Evolutionary conservation across 495 filamentous ascomycete genomes (phyloP).

Genomic region (Friedmanniomyces endolithicus): DNA sequence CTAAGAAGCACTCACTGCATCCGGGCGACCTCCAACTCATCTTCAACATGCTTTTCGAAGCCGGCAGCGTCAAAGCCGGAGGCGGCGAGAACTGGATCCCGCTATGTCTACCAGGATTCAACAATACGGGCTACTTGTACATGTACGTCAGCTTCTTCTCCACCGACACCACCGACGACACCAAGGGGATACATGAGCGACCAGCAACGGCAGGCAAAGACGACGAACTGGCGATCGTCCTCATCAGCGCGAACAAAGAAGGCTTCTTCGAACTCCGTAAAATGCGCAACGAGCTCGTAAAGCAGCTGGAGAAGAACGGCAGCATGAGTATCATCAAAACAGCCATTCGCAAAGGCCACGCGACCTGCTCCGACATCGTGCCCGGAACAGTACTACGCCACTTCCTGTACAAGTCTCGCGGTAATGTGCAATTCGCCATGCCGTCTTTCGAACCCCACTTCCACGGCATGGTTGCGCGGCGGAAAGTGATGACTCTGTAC

Average conservation of each 20-base stretch:
- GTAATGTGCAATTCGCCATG: conserved; percentile 93
- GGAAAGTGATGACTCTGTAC: conserved; percentile 74
- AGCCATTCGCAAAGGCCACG: conserved; percentile 59
- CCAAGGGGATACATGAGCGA: conserved; percentile 20
- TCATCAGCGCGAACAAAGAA: conserved; percentile 88
- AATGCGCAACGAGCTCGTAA: conserved; percentile 72
- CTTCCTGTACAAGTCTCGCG: conserved; percentile 85
- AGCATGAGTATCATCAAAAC: conserved; percentile 60
- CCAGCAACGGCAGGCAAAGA: conserved; percentile 35
- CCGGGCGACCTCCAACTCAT: conserved; percentile 91
- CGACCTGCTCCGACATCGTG: conserved; percentile 57
- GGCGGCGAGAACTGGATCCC: conserved; percentile 98
- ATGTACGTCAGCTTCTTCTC: conserved; percentile 96
- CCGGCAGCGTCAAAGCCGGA: conserved; percentile 71
- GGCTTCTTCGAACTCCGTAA: conserved; percentile 77
- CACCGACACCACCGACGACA: conserved; percentile 31
- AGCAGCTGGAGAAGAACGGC: conserved; percentile 62
- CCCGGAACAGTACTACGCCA: conserved; percentile 70
- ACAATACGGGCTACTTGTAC: conserved; percentile 92
- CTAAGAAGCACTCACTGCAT: conserved; percentile 89
- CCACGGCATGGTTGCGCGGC: conserved; percentile 46
- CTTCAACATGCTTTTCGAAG: conserved; percentile 99
- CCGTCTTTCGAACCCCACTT: conserved; percentile 68
- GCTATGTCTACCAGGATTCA: conserved; percentile 91
- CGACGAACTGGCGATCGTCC: conserved; percentile 75